Conservation (phyloP, 2,329 filamentous ascomycete species). For the Aspergillus sp. region DNA sequence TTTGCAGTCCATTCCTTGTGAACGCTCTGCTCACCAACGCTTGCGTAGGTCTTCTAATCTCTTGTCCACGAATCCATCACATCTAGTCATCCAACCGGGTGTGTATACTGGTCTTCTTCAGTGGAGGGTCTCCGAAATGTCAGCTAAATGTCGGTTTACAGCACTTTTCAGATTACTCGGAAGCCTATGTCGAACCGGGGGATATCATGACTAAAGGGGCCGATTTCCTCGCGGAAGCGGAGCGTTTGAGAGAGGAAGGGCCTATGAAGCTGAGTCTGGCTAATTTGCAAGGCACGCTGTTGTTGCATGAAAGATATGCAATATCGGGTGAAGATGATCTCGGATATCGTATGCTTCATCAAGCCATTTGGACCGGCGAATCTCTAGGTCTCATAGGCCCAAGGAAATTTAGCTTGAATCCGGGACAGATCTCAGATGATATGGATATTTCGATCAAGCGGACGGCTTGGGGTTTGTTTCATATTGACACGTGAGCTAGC, state of each 20-base stretch:
- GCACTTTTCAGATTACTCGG: constrained; percentile 44
- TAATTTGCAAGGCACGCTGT: constrained; percentile 37
- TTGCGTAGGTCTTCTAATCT: constrained; percentile 34
- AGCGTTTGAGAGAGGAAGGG: constrained; percentile 30
- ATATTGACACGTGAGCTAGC: constrained; percentile 40
- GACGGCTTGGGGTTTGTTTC: constrained; percentile 42
- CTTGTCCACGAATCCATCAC: not conserved
- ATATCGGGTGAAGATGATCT: constrained; percentile 40
- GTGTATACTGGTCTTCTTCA: not conserved
- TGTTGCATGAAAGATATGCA: constrained; percentile 43
- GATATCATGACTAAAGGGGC: constrained; percentile 41
- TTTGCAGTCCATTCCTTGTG: constrained; percentile 85
- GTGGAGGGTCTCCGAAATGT: not conserved
- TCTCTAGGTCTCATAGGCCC: constrained; percentile 35
- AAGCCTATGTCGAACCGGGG: constrained; percentile 39
- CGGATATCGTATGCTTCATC: constrained; percentile 41
- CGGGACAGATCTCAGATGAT: constrained; percentile 29
- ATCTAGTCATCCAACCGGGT: not conserved
- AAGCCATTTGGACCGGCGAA: constrained; percentile 38
- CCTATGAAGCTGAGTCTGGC: constrained; percentile 30
- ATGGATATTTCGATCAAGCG: constrained; percentile 34
- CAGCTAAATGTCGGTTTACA: constrained; percentile 13
- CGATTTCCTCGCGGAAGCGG: constrained; percentile 41
- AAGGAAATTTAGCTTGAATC: constrained; percentile 23
- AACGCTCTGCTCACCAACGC: constrained; percentile 77